Conservation (phyloP, 2,329 filamentous ascomycete species). For the Ophiostoma tasmaniense region DNA sequence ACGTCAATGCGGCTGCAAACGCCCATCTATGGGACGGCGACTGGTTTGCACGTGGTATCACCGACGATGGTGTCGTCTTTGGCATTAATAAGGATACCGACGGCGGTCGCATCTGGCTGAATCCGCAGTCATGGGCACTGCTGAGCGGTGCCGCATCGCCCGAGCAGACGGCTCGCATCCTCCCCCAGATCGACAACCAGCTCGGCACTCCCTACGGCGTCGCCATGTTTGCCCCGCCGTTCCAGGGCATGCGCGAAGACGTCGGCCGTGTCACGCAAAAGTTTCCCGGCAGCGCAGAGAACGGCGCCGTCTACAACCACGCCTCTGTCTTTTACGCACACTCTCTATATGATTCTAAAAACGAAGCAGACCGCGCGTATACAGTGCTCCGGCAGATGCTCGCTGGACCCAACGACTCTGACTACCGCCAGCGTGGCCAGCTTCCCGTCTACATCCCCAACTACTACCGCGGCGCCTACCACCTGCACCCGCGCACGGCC, state of each 20-base stretch:
- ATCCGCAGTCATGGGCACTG: neutral
- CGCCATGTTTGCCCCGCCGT: conserved; percentile 48
- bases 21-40: conserved; percentile 46
- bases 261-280: conserved; percentile 52
- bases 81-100: conserved; percentile 43
- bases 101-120: conserved; percentile 30
- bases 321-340: conserved; percentile 47
- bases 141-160: neutral
- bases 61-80: conserved; percentile 45
- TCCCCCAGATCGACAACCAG: neutral
- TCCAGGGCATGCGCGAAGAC: conserved; percentile 47
- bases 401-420: conserved; percentile 42
- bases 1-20: conserved; percentile 44
- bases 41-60: conserved; percentile 51
- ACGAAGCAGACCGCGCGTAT: neutral
- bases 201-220: conserved; percentile 44
- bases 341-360: conserved; percentile 28
- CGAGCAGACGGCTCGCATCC: neutral
- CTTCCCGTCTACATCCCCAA: conserved; percentile 50
- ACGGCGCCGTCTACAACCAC: conserved; percentile 51
- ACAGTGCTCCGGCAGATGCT: conserved; percentile 34
- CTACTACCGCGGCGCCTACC: conserved; percentile 47
- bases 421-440: conserved; percentile 45
- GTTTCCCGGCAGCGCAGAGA: conserved; percentile 49
- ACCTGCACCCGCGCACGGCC: conserved; percentile 41